Conservation (phyloP, 345 rosid species). For the Acer campestre region DNA sequence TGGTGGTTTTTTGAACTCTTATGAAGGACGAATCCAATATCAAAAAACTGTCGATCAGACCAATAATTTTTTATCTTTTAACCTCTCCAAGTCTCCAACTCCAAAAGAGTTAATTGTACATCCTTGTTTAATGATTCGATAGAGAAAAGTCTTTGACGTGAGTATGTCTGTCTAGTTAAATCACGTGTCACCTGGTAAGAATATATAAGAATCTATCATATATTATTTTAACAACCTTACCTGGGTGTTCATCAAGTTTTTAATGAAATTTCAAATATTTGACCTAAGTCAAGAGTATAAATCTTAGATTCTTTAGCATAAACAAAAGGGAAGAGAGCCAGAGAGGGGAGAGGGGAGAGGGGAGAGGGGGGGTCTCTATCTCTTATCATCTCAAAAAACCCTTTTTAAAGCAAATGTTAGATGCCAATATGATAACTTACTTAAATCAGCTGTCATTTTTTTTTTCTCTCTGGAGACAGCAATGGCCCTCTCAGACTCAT, state of each 20-base stretch:
- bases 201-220: too few relatives aligned
- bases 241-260: too few relatives aligned
- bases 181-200: too few relatives aligned
- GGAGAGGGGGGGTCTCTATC: background rate
- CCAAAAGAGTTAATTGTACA: background rate
- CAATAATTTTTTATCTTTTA: too few relatives aligned
- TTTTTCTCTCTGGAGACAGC: constrained; percentile 10
- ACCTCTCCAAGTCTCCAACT: background rate
- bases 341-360: too few relatives aligned
- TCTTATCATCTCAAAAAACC: constrained; percentile 15
- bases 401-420: constrained; percentile 38
- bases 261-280: too few relatives aligned
- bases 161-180: background rate
- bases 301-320: constrained; percentile 32
- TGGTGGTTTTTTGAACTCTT: background rate
- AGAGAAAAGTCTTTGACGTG: background rate
- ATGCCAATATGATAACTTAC: constrained; percentile 47
- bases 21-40: background rate
- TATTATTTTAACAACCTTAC: too few relatives aligned
- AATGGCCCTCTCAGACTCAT: constrained; percentile 23
- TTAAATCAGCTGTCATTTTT: constrained; percentile 29
- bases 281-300: background rate
- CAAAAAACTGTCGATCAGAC: background rate
- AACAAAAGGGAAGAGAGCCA: background rate
- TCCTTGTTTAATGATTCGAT: too few relatives aligned